Base-by-base conservation (phyloP, 345 rosid genomes). In the Carallia pectinifolia region DNA sequence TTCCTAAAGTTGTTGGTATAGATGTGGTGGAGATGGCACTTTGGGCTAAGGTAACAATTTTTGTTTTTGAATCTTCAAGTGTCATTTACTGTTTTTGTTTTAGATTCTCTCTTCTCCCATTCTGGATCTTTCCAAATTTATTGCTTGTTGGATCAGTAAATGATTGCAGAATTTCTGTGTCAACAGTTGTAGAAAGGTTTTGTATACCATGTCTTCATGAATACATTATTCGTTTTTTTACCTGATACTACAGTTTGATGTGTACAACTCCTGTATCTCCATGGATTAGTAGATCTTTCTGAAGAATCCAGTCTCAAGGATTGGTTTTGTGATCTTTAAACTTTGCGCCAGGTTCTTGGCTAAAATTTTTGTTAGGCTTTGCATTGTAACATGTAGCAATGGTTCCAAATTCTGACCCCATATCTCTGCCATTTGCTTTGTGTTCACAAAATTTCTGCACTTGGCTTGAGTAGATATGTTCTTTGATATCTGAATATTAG, bases 11-110 rank as follows among this genome's bases (percentile, higher is more conserved):
- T 64, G 91, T 87, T 67, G 97, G 97, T 66, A 82, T 91, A 77
- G 97, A 92, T 89, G 79, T 92, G 15, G 97, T 92, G 47, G 97
- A 92, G 85, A 89, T 89, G 97, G 96, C 97, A 70, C 84, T 92
- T 77, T 92, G 97, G 97, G 99, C 98, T 75, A 95, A 95, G 99
- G 98, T 95, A 71, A 39, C 59, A 53, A 69, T 62, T 53, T 59
- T 62, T 69, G 44, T 68, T 55, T 66, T 71, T 65, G 37, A 71
- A 73, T 72, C 63, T 75, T 72, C 40, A 62, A 65, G 34, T 44
- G 50, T 12, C 50, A 12, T 44, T 44, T 39, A 27, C 19, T 54
- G 10, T 59, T 17, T 23, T 36, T 59, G 18, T 61, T 48, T 15
- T 37, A 36, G 2, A 12, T 59, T 61, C 3, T 44, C 38, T 64